Evolutionary conservation across 2,329 filamentous ascomycete species (phyloP).

Genomic region (Fusarium sp.): DNA sequence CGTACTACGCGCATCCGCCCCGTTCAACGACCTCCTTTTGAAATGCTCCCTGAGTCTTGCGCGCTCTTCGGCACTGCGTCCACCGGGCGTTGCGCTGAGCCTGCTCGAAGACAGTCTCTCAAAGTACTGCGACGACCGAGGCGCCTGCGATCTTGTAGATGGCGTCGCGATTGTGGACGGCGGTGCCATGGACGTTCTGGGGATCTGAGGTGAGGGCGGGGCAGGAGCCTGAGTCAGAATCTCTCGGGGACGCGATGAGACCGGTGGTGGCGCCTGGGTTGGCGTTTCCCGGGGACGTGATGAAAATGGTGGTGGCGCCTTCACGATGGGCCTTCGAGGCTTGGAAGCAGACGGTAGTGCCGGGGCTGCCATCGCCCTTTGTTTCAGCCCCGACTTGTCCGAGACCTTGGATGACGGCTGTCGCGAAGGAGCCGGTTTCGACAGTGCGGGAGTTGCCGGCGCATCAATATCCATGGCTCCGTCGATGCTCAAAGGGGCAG

Average conservation of each 20-base stretch:
- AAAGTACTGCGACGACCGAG: constrained; percentile 41
- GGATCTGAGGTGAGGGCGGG: constrained; percentile 32
- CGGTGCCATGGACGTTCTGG: constrained; percentile 27
- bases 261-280: constrained; percentile 23
- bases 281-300: constrained; percentile 16
- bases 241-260: constrained; percentile 5
- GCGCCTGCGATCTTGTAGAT: constrained; percentile 18
- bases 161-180: constrained; percentile 32
- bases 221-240: constrained; percentile 29
- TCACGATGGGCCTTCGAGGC: not conserved
- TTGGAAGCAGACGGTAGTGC: not conserved
- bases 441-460: not conserved
- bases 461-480: constrained; percentile 33
- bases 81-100: constrained; percentile 16
- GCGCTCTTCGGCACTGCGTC: constrained; percentile 38
- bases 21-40: constrained; percentile 31
- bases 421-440: not conserved
- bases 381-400: not conserved
- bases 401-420: not conserved
- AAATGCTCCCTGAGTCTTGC: constrained; percentile 45
- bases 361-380: not conserved
- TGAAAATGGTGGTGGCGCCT: constrained; percentile 6
- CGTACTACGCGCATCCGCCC: not conserved
- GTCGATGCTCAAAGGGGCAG: constrained; percentile 10
- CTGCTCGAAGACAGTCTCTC: constrained; percentile 30